These are phyloP conservation scores for Leptographium galeiforme DNA, from an alignment of 2,329 filamentous ascomycete species.

Conservation along the genomic window DNA sequence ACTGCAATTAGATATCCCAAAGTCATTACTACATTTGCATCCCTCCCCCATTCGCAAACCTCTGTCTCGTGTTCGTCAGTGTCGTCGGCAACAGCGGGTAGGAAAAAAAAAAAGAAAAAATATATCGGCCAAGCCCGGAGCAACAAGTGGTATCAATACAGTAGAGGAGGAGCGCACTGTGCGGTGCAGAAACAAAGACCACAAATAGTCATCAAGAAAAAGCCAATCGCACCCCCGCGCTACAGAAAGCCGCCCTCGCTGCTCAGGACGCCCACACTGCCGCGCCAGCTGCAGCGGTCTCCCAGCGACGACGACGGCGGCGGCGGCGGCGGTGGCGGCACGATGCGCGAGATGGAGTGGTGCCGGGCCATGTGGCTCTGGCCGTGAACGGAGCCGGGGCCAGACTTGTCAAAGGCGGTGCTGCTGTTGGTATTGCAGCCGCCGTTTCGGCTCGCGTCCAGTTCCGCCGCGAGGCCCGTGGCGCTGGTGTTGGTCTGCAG, in stretches of 20 bases:
- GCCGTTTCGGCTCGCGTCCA: constrained; percentile 21
- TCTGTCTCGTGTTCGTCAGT: too few species aligned
- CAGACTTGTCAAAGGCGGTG: neutral
- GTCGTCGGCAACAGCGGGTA: too few species aligned
- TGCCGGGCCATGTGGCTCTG: neutral
- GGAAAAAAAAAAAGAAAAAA: too few species aligned
- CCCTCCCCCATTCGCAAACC: too few species aligned
- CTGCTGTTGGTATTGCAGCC: constrained; percentile 8
- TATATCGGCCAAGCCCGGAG: neutral
- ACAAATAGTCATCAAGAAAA: neutral
- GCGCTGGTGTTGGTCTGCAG: constrained; percentile 35
- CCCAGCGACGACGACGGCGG: too few species aligned
- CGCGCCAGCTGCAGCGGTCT: constrained; percentile 41
- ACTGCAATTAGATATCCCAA: too few species aligned
- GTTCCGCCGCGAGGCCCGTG: neutral
- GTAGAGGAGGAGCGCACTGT: neutral
- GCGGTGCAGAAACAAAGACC: neutral
- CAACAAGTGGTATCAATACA: neutral
- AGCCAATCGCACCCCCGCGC: neutral
- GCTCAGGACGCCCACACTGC: constrained; percentile 40
- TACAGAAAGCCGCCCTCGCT: constrained; percentile 42
- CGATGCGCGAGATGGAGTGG: neutral
- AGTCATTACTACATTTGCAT: too few species aligned
- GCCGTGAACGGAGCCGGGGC: neutral
- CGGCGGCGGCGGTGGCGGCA: constrained; percentile 16